Conservation (phyloP, 805 yeast species). For the Starmerella ratchasimensis region DNA sequence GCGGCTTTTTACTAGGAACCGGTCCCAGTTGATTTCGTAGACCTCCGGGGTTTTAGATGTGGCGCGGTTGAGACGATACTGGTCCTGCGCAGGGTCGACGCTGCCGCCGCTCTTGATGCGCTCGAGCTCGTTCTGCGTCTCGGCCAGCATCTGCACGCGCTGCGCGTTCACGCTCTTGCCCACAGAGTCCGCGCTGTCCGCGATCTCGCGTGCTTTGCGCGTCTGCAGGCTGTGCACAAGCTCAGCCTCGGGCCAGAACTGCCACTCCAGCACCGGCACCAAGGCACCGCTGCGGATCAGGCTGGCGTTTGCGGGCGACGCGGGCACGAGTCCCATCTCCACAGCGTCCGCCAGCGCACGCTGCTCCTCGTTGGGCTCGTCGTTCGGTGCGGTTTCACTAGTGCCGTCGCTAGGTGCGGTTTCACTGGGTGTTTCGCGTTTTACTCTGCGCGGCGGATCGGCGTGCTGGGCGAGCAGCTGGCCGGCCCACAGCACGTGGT, state of each 20-base stretch:
- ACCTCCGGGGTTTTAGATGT: slow-evolving; percentile 22
- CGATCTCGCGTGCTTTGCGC: slow-evolving; percentile 18
- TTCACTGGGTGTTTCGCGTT: too few species aligned
- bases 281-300: slow-evolving; percentile 19
- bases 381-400: slow-evolving; percentile 53
- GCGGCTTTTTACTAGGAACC: slow-evolving; percentile 57
- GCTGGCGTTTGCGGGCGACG: not conserved
- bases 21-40: slow-evolving; percentile 47
- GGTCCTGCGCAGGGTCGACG: not conserved
- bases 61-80: not conserved
- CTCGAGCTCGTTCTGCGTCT: slow-evolving; percentile 9
- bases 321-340: not conserved
- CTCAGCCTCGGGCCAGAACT: slow-evolving; percentile 25
- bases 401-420: slow-evolving; percentile 39
- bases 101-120: not conserved
- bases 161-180: slow-evolving; percentile 47
- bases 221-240: slow-evolving; percentile 15
- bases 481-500: slow-evolving; percentile 59
- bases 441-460: not conserved
- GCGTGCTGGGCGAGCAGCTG: slow-evolving; percentile 43
- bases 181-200: slow-evolving; percentile 43
- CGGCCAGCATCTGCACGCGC: slow-evolving; percentile 16
- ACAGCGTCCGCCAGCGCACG: slow-evolving; percentile 26
- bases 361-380: slow-evolving; percentile 46
- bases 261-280: slow-evolving; percentile 33